Base-by-base conservation (phyloP, 169 alveolate genomes). In the Hepatocystis sp. region DNA sequence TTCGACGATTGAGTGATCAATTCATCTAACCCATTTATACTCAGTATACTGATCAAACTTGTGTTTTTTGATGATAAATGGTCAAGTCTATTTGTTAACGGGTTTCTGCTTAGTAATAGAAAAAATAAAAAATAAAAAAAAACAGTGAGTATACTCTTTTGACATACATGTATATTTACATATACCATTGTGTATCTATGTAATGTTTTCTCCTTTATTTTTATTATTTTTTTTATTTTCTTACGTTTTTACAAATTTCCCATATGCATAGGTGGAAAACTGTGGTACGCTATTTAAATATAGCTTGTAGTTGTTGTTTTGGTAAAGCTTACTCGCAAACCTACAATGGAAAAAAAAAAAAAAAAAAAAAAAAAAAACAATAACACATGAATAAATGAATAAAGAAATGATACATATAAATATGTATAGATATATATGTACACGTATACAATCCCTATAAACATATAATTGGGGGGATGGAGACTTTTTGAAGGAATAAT, bases 211-310 rank as follows among this genome's bases (percentile, higher is more conserved):
- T 36, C 10, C 47, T 36, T 36, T 36, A 5, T 36, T 36, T 36
- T 36, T 36, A 36, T 7, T n/a, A 5, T 55, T 55, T 3, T 23
- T 10, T 8, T 23, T 52, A 25, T 17, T 15, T 32, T 1, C 56
- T 81, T 39, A 81, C 89, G 84, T 61, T 63, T 81, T 81, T 23
- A 81, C n/a, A 34, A 61, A 40, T 23, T 81, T 81, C n/a, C 89
- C 89, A 61, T 55, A 81, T 13, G 81, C 25, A 66, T 32, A 81
- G 28, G 84, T 81, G 5, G 89, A 81, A 52, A 81, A 81, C 34
- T 81, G 89, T 4, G 89, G 89, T 0, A 81, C 89, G 44, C 89
- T 81, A 63, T 81, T 81, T 53, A 81, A 34, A 51, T 81, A 81
- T 30, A 81, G 42, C 61, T 81, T 81, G 47, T 81, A 61, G 25